phyloP scores from a whole-genome alignment of 148 eudicot genomes.

The Rhododendron kiyosumense region DNA sequence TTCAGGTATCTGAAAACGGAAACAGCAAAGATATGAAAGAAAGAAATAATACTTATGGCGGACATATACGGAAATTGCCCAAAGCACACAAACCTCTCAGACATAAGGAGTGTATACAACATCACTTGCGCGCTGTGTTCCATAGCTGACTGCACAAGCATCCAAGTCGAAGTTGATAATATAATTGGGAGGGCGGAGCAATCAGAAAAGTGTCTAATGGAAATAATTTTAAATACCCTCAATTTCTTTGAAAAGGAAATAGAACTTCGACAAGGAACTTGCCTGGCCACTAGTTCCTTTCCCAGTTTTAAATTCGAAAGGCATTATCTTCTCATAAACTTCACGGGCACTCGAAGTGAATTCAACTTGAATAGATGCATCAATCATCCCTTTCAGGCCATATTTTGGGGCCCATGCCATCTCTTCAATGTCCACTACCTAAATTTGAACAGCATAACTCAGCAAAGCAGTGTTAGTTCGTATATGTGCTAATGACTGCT shows the following conservation, averaged over 20 bases:
- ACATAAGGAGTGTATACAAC: conserved; percentile 91
- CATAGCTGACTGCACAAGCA: conserved; percentile 59
- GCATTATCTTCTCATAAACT: conserved; percentile 62
- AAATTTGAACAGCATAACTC: conserved; percentile 16
- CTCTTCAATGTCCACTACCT: conserved; percentile 97
- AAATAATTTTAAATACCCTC: background rate
- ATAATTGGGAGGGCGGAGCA: background rate
- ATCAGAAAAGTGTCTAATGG: background rate
- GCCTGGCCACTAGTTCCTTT: conserved; percentile 92
- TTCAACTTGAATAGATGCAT: conserved; percentile 76
- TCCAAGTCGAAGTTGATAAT: conserved; percentile 9
- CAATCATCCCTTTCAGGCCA: conserved; percentile 96
- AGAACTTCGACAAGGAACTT: conserved; percentile 20
- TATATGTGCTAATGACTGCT: background rate
- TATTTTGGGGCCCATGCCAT: conserved; percentile 99
- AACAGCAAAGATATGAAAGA: conserved; percentile 3
- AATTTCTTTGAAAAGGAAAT: background rate
- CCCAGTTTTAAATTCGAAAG: conserved; percentile 96
- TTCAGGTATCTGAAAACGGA: conserved; percentile 51
- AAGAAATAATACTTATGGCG: background rate
- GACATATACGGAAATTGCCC: background rate
- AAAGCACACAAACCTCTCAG: conserved; percentile 61
- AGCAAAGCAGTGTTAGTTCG: background rate
- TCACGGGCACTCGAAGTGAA: conserved; percentile 28
- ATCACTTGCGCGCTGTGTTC: conserved; percentile 97